Conservation (phyloP, 2,329 filamentous ascomycete species). For the Didymosphaeria variabile region DNA sequence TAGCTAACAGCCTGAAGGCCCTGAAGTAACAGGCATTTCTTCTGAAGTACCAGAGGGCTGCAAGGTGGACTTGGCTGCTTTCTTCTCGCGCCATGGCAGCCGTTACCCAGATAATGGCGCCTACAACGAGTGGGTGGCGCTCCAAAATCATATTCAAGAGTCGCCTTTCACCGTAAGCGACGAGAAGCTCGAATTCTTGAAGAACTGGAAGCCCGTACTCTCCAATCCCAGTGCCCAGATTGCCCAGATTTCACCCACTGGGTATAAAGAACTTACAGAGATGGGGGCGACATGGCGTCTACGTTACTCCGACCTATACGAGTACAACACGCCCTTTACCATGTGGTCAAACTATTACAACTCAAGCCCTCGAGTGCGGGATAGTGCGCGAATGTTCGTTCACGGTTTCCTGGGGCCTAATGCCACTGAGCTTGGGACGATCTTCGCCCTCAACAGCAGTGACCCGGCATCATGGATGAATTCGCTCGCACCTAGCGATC, state of each 20-base stretch:
- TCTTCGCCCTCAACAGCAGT: slow-evolving; percentile 67
- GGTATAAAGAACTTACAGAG: slow-evolving; percentile 68
- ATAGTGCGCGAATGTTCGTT: slow-evolving; percentile 69
- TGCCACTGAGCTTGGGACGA: slow-evolving; percentile 61
- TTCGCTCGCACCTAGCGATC: slow-evolving; percentile 69
- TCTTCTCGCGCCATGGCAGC: slow-evolving; percentile 68
- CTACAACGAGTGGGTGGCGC: slow-evolving; percentile 63
- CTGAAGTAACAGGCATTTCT: slow-evolving; percentile 65
- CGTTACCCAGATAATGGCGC: slow-evolving; percentile 70
- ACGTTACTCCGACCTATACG: slow-evolving; percentile 60
- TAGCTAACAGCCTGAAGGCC: slow-evolving; percentile 50
- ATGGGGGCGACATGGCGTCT: slow-evolving; percentile 61
- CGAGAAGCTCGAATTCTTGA: slow-evolving; percentile 63
- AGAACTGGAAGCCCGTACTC: slow-evolving; percentile 66
- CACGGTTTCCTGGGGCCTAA: slow-evolving; percentile 68
- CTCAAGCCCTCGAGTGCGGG: slow-evolving; percentile 63
- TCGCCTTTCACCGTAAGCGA: slow-evolving; percentile 62
- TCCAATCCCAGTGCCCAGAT: slow-evolving; percentile 65
- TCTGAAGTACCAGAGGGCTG: slow-evolving; percentile 65
- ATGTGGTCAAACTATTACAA: slow-evolving; percentile 73
- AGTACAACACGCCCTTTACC: slow-evolving; percentile 60
- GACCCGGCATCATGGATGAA: slow-evolving; percentile 67
- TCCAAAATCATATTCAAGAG: slow-evolving; percentile 60
- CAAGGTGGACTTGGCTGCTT: slow-evolving; percentile 68
- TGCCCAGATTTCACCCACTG: slow-evolving; percentile 67